Conservation (phyloP, 768 basidiomycete genomes). For the Leucocoprinus sp. region DNA sequence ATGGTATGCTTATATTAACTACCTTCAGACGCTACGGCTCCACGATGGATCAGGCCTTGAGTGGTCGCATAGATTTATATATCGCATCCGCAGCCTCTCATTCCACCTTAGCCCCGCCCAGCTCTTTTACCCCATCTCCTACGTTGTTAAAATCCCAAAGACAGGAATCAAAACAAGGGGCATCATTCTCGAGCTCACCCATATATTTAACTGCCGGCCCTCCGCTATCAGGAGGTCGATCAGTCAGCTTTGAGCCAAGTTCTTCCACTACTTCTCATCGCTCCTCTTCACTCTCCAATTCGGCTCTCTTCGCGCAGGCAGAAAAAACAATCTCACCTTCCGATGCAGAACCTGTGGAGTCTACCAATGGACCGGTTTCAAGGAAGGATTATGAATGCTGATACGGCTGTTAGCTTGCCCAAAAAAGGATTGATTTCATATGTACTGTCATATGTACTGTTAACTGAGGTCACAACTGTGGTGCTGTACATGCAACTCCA, state of each 20-base stretch:
- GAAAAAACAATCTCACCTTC: background rate
- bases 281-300: background rate
- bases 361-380: too few relatives aligned
- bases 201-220: background rate
- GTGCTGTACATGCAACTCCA: too few relatives aligned
- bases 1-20: conserved; percentile 34
- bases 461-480: too few relatives aligned
- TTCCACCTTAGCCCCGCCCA: background rate
- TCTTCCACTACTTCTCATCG: background rate
- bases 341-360: too few relatives aligned
- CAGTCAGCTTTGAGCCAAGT: background rate
- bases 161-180: background rate
- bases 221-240: background rate
- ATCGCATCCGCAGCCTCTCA: background rate
- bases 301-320: background rate
- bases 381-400: too few relatives aligned
- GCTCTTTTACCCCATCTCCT: background rate
- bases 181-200: background rate
- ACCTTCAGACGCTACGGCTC: conserved; percentile 37
- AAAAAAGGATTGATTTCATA: too few relatives aligned
- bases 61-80: conserved; percentile 1
- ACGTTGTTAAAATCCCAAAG: background rate
- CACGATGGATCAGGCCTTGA: conserved; percentile 11
- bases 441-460: too few relatives aligned
- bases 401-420: too few relatives aligned